A percentile compares a stretch with the other conserved stretches of the same genome.
phyloP scores from a whole-genome alignment of 108 stramenopile species.

The Licmophora abbreviata region DNA sequence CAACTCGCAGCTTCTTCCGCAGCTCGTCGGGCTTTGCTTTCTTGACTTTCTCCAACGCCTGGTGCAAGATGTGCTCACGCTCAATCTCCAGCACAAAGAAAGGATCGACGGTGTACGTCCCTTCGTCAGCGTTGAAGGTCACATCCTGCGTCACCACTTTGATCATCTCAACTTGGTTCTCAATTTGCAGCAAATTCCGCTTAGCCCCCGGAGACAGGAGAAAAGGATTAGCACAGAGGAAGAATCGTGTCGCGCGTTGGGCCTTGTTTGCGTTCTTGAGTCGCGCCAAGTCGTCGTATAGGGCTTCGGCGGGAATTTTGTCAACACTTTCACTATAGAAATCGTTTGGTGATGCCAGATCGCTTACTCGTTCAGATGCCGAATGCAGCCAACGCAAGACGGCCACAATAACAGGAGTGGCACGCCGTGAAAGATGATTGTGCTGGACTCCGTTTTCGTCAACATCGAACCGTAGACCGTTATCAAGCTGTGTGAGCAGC shows the following conservation, averaged over 20 bases:
- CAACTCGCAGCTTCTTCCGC: constrained; percentile 62
- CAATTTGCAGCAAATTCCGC: constrained; percentile 57
- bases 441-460: constrained; percentile 35
- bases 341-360: constrained; percentile 37
- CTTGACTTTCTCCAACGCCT: constrained; percentile 53
- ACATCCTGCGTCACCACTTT: constrained; percentile 29
- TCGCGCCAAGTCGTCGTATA: constrained; percentile 45
- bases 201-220: constrained; percentile 52
- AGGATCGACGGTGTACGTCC: constrained; percentile 42
- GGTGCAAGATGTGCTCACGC: constrained; percentile 51
- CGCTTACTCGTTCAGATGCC: constrained; percentile 28
- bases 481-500: constrained; percentile 41
- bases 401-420: constrained; percentile 50
- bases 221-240: constrained; percentile 50
- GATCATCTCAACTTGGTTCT: constrained; percentile 56
- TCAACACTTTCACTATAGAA: constrained; percentile 54
- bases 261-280: constrained; percentile 34
- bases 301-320: constrained; percentile 36
- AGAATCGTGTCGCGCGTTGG: constrained; percentile 38
- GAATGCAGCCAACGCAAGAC: constrained; percentile 60
- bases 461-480: constrained; percentile 17
- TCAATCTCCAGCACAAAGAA: constrained; percentile 64
- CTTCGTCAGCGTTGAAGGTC: constrained; percentile 17
- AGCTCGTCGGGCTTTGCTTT: constrained; percentile 50
- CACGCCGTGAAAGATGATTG: constrained; percentile 19